A percentile compares a stretch with the other conserved stretches of the same genome.
These are phyloP conservation scores for Fusarium lyarnte DNA, from an alignment of 2,329 filamentous ascomycete genomes.

Conservation along the genomic window DNA sequence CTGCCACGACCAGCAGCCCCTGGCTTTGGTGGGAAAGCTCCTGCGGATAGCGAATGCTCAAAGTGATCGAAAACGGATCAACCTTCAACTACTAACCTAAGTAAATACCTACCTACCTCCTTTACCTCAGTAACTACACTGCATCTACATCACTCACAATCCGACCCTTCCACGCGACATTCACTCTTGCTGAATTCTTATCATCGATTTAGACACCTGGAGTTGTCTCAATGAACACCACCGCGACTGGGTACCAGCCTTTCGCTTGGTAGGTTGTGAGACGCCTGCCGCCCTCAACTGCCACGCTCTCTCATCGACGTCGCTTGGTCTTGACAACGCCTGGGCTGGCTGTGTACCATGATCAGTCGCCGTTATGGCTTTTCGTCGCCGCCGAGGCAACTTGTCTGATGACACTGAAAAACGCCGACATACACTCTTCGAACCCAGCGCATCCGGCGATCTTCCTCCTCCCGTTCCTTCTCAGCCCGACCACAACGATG, in stretches of 20 bases:
- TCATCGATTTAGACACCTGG: slow-evolving; percentile 9
- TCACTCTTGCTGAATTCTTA: slow-evolving; percentile 1
- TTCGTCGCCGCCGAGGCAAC: slow-evolving; percentile 69
- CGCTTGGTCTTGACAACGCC: slow-evolving; percentile 32
- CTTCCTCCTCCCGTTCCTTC: slow-evolving; percentile 35
- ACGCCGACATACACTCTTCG: slow-evolving; percentile 60
- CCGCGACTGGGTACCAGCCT: slow-evolving; percentile 33
- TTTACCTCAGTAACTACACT: not conserved
- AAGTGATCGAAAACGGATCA: slow-evolving; percentile 26
- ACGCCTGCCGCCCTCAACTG: slow-evolving; percentile 34
- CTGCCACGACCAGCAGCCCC: slow-evolving; percentile 35
- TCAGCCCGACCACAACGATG: slow-evolving; percentile 33
- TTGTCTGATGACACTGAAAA: slow-evolving; percentile 68
- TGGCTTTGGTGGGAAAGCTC: slow-evolving; percentile 35
- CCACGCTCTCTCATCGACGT: slow-evolving; percentile 21
- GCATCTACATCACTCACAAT: slow-evolving; percentile 24
- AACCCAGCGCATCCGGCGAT: slow-evolving; percentile 45
- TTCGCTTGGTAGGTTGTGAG: slow-evolving; percentile 42
- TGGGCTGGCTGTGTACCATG: slow-evolving; percentile 50
- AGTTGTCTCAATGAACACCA: slow-evolving; percentile 38
- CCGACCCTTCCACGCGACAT: slow-evolving; percentile 13
- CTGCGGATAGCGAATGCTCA: slow-evolving; percentile 24
- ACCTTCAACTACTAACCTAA: not conserved
- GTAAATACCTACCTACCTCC: not conserved
- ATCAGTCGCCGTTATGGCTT: slow-evolving; percentile 62